Percentiles rank a stretch among this genome's conserved stretches.
Conservation (phyloP, 345 rosid species). For the Boechera retrofracta region DNA sequence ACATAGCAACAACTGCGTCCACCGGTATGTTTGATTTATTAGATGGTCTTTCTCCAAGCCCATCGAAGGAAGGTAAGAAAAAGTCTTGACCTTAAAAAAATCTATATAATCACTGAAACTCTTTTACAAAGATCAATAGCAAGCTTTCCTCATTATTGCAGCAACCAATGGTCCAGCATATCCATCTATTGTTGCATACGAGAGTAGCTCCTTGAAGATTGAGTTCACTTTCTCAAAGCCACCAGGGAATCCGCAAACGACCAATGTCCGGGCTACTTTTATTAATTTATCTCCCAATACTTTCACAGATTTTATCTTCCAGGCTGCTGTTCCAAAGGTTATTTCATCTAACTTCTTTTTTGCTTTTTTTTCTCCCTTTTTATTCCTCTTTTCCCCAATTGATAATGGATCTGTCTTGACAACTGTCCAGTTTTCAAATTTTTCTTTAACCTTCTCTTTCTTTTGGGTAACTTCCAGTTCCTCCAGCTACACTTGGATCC, state of each 20-base stretch:
- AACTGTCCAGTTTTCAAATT: not conserved
- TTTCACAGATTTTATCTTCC: constrained; percentile 82
- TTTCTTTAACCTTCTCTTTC: constrained; percentile 27
- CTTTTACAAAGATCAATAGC: constrained; percentile 17
- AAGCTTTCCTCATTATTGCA: constrained; percentile 41
- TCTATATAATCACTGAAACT: constrained; percentile 31
- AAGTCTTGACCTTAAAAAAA: constrained; percentile 15
- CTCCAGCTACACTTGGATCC: constrained; percentile 96
- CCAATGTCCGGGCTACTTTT: constrained; percentile 75
- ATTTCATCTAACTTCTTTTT: constrained; percentile 23
- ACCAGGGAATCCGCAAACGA: constrained; percentile 72
- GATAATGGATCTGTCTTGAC: not conserved
- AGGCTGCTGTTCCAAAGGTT: constrained; percentile 99
- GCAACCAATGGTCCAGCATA: constrained; percentile 77
- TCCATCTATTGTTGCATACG: constrained; percentile 78
- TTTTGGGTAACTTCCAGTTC: constrained; percentile 60
- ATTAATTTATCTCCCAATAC: constrained; percentile 68
- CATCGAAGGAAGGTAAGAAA: constrained; percentile 65
- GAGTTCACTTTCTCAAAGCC: constrained; percentile 79
- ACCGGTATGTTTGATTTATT: constrained; percentile 75
- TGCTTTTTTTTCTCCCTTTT: not conserved
- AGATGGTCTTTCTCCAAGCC: constrained; percentile 76
- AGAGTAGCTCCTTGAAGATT: constrained; percentile 82
- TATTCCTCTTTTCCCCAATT: not conserved
- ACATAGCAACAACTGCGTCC: constrained; percentile 52